These are phyloP conservation scores for Talaromyces borbonicus DNA, from an alignment of 495 filamentous ascomycete species.

Conservation along the genomic window DNA sequence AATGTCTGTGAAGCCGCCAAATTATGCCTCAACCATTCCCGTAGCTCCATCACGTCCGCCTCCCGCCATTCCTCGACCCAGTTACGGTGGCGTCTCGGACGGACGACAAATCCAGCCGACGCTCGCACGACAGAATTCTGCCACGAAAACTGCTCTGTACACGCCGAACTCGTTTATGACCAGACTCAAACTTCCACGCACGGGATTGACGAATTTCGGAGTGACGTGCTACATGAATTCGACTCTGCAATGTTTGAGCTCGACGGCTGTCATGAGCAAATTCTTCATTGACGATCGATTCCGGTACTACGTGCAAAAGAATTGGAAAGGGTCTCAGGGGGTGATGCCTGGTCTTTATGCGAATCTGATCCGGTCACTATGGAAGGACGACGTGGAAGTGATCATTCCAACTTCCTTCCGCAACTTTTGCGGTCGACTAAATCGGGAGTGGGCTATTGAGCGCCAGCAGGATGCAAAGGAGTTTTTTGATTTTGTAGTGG, in stretches of 20 bases:
- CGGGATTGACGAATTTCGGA: slow-evolving; percentile 71
- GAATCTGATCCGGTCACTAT: slow-evolving; percentile 64
- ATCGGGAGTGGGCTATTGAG: slow-evolving; percentile 49
- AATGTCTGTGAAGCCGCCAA: slow-evolving; percentile 15
- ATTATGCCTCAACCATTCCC: slow-evolving; percentile 33
- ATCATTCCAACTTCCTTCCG: slow-evolving; percentile 44
- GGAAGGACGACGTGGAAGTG: slow-evolving; percentile 58
- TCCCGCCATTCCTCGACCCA: slow-evolving; percentile 73
- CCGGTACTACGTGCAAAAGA: slow-evolving; percentile 46
- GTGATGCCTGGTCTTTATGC: slow-evolving; percentile 67
- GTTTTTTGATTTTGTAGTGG: slow-evolving; percentile 63
- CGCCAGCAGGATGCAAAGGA: slow-evolving; percentile 73
- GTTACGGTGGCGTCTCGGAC: slow-evolving; percentile 82
- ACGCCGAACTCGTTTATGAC: slow-evolving; percentile 30
- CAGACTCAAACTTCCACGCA: slow-evolving; percentile 48
- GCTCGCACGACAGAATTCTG: slow-evolving; percentile 34
- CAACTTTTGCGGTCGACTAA: slow-evolving; percentile 47
- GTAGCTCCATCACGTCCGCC: slow-evolving; percentile 55
- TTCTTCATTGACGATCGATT: slow-evolving; percentile 55
- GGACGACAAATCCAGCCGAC: slow-evolving; percentile 44
- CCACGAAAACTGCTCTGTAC: slow-evolving; percentile 37
- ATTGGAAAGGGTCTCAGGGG: slow-evolving; percentile 66
- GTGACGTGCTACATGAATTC: slow-evolving; percentile 90
- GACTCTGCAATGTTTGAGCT: slow-evolving; percentile 71
- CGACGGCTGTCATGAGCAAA: slow-evolving; percentile 58